Evolutionary conservation across 2,329 filamentous ascomycete genomes (phyloP).

Genomic region (Xylariales sp.): DNA sequence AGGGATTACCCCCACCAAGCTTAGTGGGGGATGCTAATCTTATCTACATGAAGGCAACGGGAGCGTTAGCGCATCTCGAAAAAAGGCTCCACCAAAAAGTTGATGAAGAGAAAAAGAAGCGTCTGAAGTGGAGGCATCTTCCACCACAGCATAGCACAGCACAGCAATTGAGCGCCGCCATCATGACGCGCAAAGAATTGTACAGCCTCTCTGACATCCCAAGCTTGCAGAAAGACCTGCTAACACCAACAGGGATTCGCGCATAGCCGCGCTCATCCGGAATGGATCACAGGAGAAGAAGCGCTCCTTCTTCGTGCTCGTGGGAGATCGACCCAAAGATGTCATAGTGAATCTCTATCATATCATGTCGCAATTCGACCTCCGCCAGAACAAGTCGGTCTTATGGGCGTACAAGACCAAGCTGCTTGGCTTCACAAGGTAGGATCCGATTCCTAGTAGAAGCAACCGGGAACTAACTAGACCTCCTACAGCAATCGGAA

Average conservation of each 20-base stretch:
- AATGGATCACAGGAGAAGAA: slow-evolving; percentile 96
- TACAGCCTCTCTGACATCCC: background rate
- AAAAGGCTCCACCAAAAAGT: too few species aligned
- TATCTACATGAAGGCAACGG: too few species aligned
- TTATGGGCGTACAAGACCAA: slow-evolving; percentile 99
- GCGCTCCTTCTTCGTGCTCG: slow-evolving; percentile 94
- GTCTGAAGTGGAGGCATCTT: too few species aligned
- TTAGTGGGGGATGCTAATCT: too few species aligned
- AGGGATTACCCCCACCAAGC: too few species aligned
- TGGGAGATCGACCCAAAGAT: slow-evolving; percentile 92
- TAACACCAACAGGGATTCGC: slow-evolving; percentile 61
- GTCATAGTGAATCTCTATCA: slow-evolving; percentile 75
- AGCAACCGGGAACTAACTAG: too few species aligned
- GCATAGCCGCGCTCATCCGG: slow-evolving; percentile 83
- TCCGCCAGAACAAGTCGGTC: slow-evolving; percentile 94
- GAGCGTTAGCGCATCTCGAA: too few species aligned
- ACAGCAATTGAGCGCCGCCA: too few species aligned
- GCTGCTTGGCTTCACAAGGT: slow-evolving; percentile 75
- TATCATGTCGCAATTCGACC: slow-evolving; percentile 82
- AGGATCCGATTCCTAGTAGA: too few species aligned
- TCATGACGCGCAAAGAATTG: background rate
- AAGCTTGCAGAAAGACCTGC: too few species aligned
- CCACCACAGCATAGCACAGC: too few species aligned
- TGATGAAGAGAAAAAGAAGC: too few species aligned
- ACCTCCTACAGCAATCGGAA: slow-evolving; percentile 71